Conservation (phyloP, 768 basidiomycete genomes). For the Naganishia friedmannii region DNA sequence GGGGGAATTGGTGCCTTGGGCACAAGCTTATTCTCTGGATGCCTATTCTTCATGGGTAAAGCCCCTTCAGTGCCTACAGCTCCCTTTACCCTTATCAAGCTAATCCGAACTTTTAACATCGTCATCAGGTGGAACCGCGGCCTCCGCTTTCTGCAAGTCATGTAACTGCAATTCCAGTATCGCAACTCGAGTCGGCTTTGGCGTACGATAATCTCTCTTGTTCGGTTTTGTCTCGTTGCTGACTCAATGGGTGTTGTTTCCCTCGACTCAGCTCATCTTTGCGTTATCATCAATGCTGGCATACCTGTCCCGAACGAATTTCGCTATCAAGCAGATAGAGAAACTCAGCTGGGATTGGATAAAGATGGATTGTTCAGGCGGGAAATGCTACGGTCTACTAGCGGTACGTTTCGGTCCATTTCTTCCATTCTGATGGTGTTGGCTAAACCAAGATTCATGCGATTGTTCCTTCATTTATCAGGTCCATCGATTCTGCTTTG, state of each 20-base stretch:
- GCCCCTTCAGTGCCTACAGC: constrained; percentile 58
- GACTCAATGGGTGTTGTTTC: neutral
- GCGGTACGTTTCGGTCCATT: constrained; percentile 62
- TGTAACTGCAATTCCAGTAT: constrained; percentile 99
- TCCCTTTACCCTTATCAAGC: constrained; percentile 50
- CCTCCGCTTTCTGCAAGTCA: constrained; percentile 94
- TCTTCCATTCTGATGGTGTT: too few species aligned
- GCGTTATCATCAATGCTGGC: constrained; percentile 90
- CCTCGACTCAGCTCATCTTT: constrained; percentile 73
- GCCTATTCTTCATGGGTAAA: constrained; percentile 56
- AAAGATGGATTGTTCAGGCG: constrained; percentile 92
- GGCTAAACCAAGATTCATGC: neutral
- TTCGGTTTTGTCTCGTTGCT: neutral
- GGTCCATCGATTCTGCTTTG: constrained; percentile 94
- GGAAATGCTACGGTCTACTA: constrained; percentile 92
- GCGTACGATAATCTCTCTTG: constrained; percentile 58
- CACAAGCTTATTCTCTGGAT: constrained; percentile 61
- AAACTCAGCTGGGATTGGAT: constrained; percentile 94
- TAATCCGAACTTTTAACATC: constrained; percentile 2
- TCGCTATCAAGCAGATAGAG: constrained; percentile 79
- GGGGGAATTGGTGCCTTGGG: constrained; percentile 58
- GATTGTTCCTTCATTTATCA: constrained; percentile 23
- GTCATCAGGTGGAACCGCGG: constrained; percentile 54
- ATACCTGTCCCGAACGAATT: constrained; percentile 91
- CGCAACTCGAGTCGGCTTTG: constrained; percentile 92